Evolutionary conservation across 1,284 basidiomycete genomes (phyloP), one percentile per base, ranked within the genome.

Genomic region (Sanguinoderma infundibulare): DNA sequence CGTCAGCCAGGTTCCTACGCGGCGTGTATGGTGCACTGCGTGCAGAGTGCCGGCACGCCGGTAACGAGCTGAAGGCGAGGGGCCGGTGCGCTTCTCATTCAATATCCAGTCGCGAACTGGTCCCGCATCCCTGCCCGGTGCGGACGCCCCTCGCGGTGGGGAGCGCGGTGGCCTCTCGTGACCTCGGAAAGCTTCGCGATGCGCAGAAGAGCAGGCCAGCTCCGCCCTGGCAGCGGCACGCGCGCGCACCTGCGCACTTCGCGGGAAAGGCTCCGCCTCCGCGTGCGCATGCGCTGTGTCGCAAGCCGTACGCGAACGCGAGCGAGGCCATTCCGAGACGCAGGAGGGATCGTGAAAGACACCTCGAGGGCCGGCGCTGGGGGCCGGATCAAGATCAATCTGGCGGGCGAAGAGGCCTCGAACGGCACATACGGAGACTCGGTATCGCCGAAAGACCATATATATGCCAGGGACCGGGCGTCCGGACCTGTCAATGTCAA

Each of bases 41-140:
- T 14, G 6, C 28, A 32, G 2, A 14, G 28, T 49, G 17, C 46
- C 46, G 7, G 28, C 8, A 28, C 46, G 7, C 28, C 7, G 46
- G 28, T 49, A 49, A 28, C 28, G 46, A 49, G 28, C 28, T 7
- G 46, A 9, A 42, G 22, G 20, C 22, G 24, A 26, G 12, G 24
- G 24, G 24, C 5, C 42, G 28, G 42, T 15, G n/a, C n/a, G n/a
- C n/a, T n/a, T n/a, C n/a, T n/a, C n/a, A 15, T 26, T 42, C 40
- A 32, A n/a, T 49, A 44, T 39, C 34, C 44, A 52, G 49, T 55
- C 44, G 52, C 47, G 58, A 17, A 28, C 24, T 38, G 51, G 22
- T 12, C 14, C 35, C 36, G 36, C 36, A 39, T 17, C 51, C 51
- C 51, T 22, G 24, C 35, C 51, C 26, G 28, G 32, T 32, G 28